phyloP scores from a whole-genome alignment of 495 filamentous ascomycete species.

The Hypomontagnella submonticulosa region DNA sequence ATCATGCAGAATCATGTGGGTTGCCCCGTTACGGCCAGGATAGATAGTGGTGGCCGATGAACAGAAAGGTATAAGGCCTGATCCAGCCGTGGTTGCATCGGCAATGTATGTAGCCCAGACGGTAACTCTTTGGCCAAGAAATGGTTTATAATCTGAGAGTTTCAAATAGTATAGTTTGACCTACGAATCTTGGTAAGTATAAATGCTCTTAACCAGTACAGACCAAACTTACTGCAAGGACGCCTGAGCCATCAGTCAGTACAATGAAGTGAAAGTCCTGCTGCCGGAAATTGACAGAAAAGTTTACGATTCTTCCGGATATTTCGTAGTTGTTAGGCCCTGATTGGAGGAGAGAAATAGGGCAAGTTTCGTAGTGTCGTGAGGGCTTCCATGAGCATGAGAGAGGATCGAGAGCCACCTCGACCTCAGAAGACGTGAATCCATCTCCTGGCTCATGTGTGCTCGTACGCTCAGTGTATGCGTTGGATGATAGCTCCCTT shows the following conservation, averaged over 20 bases:
- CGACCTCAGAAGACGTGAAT: slow-evolving; percentile 61
- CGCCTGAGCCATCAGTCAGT: slow-evolving; percentile 68
- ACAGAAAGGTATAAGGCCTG: slow-evolving; percentile 42
- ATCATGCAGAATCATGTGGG: slow-evolving; percentile 64
- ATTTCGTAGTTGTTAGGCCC: slow-evolving; percentile 65
- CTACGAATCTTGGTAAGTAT: slow-evolving; percentile 38
- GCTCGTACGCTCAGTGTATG: background rate
- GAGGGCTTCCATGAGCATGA: slow-evolving; percentile 64
- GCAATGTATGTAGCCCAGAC: slow-evolving; percentile 56
- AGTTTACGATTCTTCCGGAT: slow-evolving; percentile 69
- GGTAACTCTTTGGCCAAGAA: slow-evolving; percentile 55
- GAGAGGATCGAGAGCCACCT: slow-evolving; percentile 52
- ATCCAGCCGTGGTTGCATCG: slow-evolving; percentile 44
- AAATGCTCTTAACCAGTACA: background rate
- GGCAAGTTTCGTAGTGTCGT: slow-evolving; percentile 61
- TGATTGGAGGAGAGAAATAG: slow-evolving; percentile 62
- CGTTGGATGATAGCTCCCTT: too few species aligned
- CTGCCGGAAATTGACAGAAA: slow-evolving; percentile 49
- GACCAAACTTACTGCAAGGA: slow-evolving; percentile 58
- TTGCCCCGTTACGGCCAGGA: slow-evolving; percentile 61
- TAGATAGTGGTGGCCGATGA: slow-evolving; percentile 58
- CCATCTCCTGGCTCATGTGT: slow-evolving; percentile 53
- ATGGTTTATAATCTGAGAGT: slow-evolving; percentile 46
- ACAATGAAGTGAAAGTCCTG: slow-evolving; percentile 64
- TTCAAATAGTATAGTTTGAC: slow-evolving; percentile 56